A percentile compares a stretch with the other conserved stretches of the same genome.
These are phyloP conservation scores for Xylariales sp. DNA, from an alignment of 2,329 filamentous ascomycete species.

Conservation along the genomic window DNA sequence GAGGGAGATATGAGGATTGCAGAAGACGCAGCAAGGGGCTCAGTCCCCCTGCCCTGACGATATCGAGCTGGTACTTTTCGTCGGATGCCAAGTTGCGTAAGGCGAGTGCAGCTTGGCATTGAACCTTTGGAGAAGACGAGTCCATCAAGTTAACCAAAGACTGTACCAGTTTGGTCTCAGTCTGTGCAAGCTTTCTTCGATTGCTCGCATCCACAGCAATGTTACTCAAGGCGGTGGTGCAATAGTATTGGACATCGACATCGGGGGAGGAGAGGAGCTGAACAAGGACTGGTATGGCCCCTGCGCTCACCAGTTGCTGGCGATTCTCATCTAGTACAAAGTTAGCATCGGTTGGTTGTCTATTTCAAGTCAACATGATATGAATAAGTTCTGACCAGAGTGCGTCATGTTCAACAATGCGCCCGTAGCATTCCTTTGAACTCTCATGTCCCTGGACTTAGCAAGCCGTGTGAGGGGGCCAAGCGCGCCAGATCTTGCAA, in stretches of 20 bases:
- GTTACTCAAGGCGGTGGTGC: slow-evolving; percentile 96
- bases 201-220: slow-evolving; percentile 94
- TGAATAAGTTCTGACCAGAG: slow-evolving; percentile 61
- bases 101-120: slow-evolving; percentile 93
- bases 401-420: slow-evolving; percentile 98
- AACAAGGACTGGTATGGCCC: slow-evolving; percentile 95
- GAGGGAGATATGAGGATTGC: slow-evolving; percentile 90
- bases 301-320: slow-evolving; percentile 93
- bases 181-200: slow-evolving; percentile 84
- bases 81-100: slow-evolving; percentile 94
- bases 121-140: slow-evolving; percentile 93
- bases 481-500: slow-evolving; percentile 89
- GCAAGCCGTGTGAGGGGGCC: slow-evolving; percentile 86
- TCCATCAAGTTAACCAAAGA: slow-evolving; percentile 96
- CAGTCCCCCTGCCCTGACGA: slow-evolving; percentile 84
- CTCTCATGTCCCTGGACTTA: slow-evolving; percentile 97
- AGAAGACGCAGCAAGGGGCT: slow-evolving; percentile 81
- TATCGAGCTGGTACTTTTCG: slow-evolving; percentile 97
- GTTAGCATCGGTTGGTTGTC: slow-evolving; percentile 7
- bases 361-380: slow-evolving; percentile 15
- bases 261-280: slow-evolving; percentile 89
- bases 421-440: slow-evolving; percentile 95
- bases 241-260: slow-evolving; percentile 99
- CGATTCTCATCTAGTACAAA: slow-evolving; percentile 82
- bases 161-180: slow-evolving; percentile 86